phyloP scores from a whole-genome alignment of 2,329 filamentous ascomycete species.

The Penicillium sp. region DNA sequence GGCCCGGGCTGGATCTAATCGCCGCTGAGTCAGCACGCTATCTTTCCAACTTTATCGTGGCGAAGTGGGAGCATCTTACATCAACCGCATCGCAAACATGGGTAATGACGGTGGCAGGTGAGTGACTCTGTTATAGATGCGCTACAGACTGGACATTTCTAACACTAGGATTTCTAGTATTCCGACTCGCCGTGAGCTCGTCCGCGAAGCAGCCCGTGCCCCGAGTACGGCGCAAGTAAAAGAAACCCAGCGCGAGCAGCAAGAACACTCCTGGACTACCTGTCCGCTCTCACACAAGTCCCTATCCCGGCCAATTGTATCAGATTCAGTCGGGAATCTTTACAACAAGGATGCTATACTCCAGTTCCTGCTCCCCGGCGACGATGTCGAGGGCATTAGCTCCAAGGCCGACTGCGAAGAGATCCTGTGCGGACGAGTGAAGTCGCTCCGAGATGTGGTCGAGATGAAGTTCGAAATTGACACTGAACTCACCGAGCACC shows the following conservation, averaged over 20 bases:
- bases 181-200: slow-evolving; percentile 90
- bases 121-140: slow-evolving; percentile 14
- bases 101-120: slow-evolving; percentile 91
- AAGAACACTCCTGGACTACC: slow-evolving; percentile 80
- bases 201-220: slow-evolving; percentile 84
- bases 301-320: slow-evolving; percentile 74
- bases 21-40: slow-evolving; percentile 35
- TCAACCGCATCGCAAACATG: slow-evolving; percentile 56
- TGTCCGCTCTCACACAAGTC: slow-evolving; percentile 82
- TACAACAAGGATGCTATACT: slow-evolving; percentile 96
- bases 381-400: slow-evolving; percentile 55
- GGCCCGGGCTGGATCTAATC: slow-evolving; percentile 25
- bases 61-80: slow-evolving; percentile 9
- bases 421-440: slow-evolving; percentile 64
- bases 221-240: slow-evolving; percentile 85
- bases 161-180: slow-evolving; percentile 57
- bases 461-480: slow-evolving; percentile 74
- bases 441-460: slow-evolving; percentile 79
- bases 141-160: background rate
- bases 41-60: slow-evolving; percentile 22
- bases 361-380: slow-evolving; percentile 60
- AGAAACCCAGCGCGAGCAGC: slow-evolving; percentile 79
- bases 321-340: slow-evolving; percentile 77
- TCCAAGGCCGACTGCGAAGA: slow-evolving; percentile 61
- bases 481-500: slow-evolving; percentile 38